Evolutionary conservation across 345 rosid species (phyloP).

Genomic region (Hibiscus mutabilis): DNA sequence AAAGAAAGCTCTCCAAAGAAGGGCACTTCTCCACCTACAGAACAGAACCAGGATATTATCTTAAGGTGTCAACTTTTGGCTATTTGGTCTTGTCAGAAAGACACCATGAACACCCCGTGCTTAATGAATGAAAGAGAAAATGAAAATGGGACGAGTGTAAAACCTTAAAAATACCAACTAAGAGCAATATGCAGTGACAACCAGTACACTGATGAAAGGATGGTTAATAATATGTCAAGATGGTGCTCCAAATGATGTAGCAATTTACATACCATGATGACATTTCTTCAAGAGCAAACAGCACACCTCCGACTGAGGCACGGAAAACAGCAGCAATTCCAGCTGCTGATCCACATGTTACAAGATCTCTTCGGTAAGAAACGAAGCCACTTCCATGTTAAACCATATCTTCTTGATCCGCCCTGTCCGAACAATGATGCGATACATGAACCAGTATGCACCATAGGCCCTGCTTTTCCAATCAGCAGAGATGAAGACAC

Average conservation of each 20-base stretch:
- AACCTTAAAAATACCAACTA: not conserved
- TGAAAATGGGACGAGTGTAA: not conserved
- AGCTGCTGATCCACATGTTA: conserved; percentile 94
- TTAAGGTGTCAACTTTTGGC: not conserved
- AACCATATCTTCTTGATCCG: conserved; percentile 66
- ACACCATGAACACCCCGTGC: not conserved
- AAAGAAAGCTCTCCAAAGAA: conserved; percentile 89
- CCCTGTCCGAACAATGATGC: conserved; percentile 86
- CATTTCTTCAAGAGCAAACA: conserved; percentile 94
- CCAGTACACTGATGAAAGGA: not conserved
- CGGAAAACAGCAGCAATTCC: conserved; percentile 93
- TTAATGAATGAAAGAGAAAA: not conserved
- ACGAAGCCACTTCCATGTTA: conserved; percentile 80
- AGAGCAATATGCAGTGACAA: not conserved
- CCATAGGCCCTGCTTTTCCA: conserved; percentile 98
- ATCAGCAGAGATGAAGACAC: conserved; percentile 81
- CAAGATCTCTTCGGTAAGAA: conserved; percentile 81
- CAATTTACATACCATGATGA: conserved; percentile 67
- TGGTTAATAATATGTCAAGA: not conserved
- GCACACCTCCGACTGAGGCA: conserved; percentile 92
- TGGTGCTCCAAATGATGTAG: not conserved
- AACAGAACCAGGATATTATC: not conserved
- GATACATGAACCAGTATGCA: conserved; percentile 91
- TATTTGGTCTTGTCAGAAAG: not conserved
- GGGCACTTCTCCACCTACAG: conserved; percentile 89